Base-by-base conservation (phyloP, 805 yeast genomes). In the Spathaspora sp. region DNA sequence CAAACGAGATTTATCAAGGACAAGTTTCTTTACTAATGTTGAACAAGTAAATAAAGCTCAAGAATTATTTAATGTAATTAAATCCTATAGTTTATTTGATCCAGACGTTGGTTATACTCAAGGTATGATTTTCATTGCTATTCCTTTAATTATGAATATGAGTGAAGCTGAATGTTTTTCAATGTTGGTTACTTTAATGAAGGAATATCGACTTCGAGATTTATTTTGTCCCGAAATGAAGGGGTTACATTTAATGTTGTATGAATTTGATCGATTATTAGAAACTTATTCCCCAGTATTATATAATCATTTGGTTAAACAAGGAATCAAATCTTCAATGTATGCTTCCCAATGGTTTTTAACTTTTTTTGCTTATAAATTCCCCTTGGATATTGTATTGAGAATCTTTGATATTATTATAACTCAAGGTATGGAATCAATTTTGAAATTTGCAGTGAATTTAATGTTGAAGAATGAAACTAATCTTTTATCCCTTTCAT, bases 271-370 rank as follows among this genome's bases (percentile, higher is more conserved):
- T 65, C 78, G 97, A 51, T 67, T 93, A 48, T 62, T 94, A 38
- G 97, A 92, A 65, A 93, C 85, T 56, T 68, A 76, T 44, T 72
- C 84, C 18, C 98, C 98, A 0, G 73, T 74, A 6, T 75, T 94
- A 46, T 82, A 82, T 64, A 79, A 80, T 46, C 98, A 94, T 72
- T 72, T 94, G 58, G 76, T 79, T 26, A 83, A 91, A 55, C 96
- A 93, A 67, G 97, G 97, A 5, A 83, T 94, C 20, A 80, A 86
- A 54, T 87, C 97, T 2, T 86, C 96, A 19, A 93, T 93, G 98
- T 94, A 89, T 73, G 98, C 97, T 0, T 85, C 96, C 1, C 98
- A 94, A 68, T 94, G 99, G 99, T 93, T 94, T 63, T 77, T 94
- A 60, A 94, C 98, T 0, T 79, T 94, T 57, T 94, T 94, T 69